Evolutionary conservation across 345 rosid species (phyloP), one percentile per base, ranked within the genome.

Genomic region (Turnera subulata): DNA sequence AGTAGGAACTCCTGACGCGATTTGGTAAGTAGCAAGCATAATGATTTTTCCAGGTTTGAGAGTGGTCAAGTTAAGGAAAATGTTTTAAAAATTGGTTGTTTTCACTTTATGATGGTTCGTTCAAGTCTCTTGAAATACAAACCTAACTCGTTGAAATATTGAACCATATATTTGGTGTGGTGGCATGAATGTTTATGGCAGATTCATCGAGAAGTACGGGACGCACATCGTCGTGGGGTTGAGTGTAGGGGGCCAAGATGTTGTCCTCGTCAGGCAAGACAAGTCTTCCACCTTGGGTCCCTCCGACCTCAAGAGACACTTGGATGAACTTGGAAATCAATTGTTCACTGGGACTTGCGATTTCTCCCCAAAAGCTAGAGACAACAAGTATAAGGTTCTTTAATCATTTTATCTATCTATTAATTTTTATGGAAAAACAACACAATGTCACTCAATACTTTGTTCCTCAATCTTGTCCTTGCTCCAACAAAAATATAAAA

Each of bases 161-260:
- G n/a, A n/a, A n/a, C n/a, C n/a, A n/a, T n/a, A n/a, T n/a, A n/a
- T n/a, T n/a, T n/a, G n/a, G 25, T 5, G 45, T 59, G 9, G 47
- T 29, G 35, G 4, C 35, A 29, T 29, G 8, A 4, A 44, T n/a
- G n/a, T 46, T 25, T 37, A 13, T 46, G 50, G 60, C 88, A 93
- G 99, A 65, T 93, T 93, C 66, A 89, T 93, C 17, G 84, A 85
- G 73, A 87, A 68, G 57, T 89, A 86, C 55, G 99, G 99, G 48
- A 93, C 99, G 24, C 99, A 93, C 60, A 58, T 93, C 5, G 70
- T 89, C 13, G 88, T 79, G 42, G 99, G 97, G 44, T 37, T 93
- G 23, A 71, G 91, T 38, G 65, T 93, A 4, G 99, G 99, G 13
- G 99, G 99, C 12, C 70, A 84, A 20, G 97, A 93, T 59, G 57